Base-by-base conservation (phyloP, 192 early-diverging fungal species). In the Coemansia sp. region DNA sequence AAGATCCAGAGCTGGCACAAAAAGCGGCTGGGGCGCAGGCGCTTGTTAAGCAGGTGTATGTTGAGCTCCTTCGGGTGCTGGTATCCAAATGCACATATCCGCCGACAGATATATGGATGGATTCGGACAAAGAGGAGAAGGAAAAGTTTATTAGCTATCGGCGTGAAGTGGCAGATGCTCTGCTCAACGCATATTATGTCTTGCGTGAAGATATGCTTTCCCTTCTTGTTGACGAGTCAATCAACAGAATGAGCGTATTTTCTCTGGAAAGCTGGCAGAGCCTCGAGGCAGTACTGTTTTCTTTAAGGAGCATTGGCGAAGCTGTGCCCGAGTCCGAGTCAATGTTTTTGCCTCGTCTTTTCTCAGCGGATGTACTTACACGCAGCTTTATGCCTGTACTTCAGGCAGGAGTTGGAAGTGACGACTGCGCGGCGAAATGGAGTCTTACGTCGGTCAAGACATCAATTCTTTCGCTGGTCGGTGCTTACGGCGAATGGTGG, bases 91-190 rank as follows among this genome's bases (percentile, higher is more conserved):
- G 86, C 41, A 72, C 83, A 43, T 87, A 80, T 41, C 91, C 91
- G 6, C 48, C 76, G 1, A 76, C 86, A 6, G 65, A 60, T 5
- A 77, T 80, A 48, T 93, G 85, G 85, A 32, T 65, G 16, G 72
- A 77, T 12, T 90, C 88, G 68, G 71, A 84, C 45, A 82, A 85
- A 60, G 89, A 88, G 65, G 66, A 64, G 67, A 66, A 84, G 39
- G 89, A 90, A 47, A 80, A 78, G 51, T 91, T 90, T 65, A 51
- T 64, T 19, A 79, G 75, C 40, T 90, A 87, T 65, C 85, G 90
- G 32, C 86, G 90, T 39, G 90, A 93, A 69, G 80, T 88, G n/a
- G 89, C 88, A 8, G 91, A 93, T 57, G 88, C 89, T 6, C 80
- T 93, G 45, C 83, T 90, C 41, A 88, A 85, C 63, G 74, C 85